Conservation (phyloP, 495 filamentous ascomycete genomes). For the Aspergillus leporis region DNA sequence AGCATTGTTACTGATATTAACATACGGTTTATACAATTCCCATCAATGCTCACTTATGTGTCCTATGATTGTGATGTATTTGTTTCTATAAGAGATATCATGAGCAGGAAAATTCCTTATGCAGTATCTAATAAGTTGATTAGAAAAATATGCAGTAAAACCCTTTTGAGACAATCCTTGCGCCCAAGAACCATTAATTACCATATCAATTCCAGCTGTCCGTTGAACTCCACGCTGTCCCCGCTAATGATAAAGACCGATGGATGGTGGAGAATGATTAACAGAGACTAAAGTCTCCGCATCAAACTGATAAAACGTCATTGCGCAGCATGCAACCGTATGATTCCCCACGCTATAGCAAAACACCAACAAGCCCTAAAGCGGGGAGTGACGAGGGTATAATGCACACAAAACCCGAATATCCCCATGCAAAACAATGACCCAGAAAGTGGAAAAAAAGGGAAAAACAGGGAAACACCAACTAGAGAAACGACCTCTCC, state of each 20-base stretch:
- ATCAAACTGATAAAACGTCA: neutral
- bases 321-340: neutral
- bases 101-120: too few relatives aligned
- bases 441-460: constrained; percentile 1
- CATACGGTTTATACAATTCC: too few relatives aligned
- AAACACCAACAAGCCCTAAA: neutral
- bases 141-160: neutral
- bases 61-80: too few relatives aligned
- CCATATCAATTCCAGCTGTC: neutral
- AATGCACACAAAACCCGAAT: neutral
- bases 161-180: neutral
- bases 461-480: constrained; percentile 1
- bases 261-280: neutral
- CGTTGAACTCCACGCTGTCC: neutral
- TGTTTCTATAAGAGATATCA: too few relatives aligned
- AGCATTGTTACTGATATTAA: too few relatives aligned
- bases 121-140: neutral
- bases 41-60: too few relatives aligned
- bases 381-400: neutral
- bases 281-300: neutral
- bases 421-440: neutral
- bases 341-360: neutral
- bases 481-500: constrained; percentile 4
- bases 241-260: neutral
- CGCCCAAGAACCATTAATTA: neutral